Percentiles rank a stretch among this genome's conserved stretches.
Conservation (phyloP, 805 yeast species). For the Alloascoidea africana region DNA sequence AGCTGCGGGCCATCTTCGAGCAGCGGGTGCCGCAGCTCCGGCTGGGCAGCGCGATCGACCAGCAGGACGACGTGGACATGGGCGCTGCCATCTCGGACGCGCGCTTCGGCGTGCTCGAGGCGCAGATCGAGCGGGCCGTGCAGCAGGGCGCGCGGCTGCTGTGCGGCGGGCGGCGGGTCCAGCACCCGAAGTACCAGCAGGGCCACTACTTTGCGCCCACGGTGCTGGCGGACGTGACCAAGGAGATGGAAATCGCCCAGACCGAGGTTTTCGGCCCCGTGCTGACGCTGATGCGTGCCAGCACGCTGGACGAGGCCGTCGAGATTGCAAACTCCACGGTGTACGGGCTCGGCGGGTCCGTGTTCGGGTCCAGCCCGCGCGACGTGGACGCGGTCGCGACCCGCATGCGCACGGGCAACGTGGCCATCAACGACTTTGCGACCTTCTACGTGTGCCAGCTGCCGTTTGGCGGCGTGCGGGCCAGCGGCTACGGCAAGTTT, state of each 20-base stretch:
- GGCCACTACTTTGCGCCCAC: constrained; percentile 94
- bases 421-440: constrained; percentile 95
- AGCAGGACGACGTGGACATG: constrained; percentile 80
- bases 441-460: constrained; percentile 90
- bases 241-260: constrained; percentile 64
- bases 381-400: constrained; percentile 51
- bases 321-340: constrained; percentile 69
- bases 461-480: constrained; percentile 92
- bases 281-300: constrained; percentile 63
- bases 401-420: constrained; percentile 67
- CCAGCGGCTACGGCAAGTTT: constrained; percentile 93
- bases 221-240: constrained; percentile 64
- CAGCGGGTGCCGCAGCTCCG: constrained; percentile 47
- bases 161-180: constrained; percentile 66
- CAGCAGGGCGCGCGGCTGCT: constrained; percentile 65
- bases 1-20: constrained; percentile 38
- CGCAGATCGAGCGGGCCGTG: constrained; percentile 59
- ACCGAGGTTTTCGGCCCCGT: constrained; percentile 95
- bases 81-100: constrained; percentile 86
- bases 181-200: constrained; percentile 87
- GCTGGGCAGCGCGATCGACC: constrained; percentile 86
- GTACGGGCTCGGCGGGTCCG: constrained; percentile 86
- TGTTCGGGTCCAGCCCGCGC: constrained; percentile 54
- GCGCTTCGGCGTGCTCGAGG: constrained; percentile 55
- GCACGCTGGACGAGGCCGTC: constrained; percentile 49